phyloP scores from a whole-genome alignment of 768 basidiomycete species.

The Ephemerocybe angulata region DNA sequence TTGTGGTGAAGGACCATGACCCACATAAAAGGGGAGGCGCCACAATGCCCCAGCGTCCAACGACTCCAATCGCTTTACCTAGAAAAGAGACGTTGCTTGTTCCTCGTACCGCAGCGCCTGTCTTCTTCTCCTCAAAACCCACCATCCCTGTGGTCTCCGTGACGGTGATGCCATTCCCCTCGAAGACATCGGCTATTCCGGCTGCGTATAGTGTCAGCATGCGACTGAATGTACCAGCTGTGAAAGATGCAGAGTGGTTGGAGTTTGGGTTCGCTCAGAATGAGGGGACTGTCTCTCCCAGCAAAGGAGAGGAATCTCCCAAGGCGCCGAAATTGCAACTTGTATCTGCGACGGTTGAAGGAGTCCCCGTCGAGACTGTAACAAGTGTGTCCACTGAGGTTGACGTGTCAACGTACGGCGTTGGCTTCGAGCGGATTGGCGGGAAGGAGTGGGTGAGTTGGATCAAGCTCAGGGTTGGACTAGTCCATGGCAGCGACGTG shows the following conservation, averaged over 20 bases:
- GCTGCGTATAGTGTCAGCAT: conserved; percentile 60
- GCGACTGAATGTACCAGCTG: conserved; percentile 50
- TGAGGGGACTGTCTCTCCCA: conserved; percentile 17
- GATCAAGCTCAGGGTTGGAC: conserved; percentile 58
- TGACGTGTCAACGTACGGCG: conserved; percentile 29
- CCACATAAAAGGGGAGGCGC: conserved; percentile 54
- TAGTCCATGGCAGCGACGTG: conserved; percentile 44
- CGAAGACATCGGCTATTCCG: conserved; percentile 20
- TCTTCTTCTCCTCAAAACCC: background rate
- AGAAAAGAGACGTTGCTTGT: background rate
- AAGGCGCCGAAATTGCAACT: conserved; percentile 48
- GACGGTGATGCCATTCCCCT: background rate
- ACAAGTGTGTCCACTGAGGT: conserved; percentile 40
- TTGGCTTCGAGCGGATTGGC: conserved; percentile 51
- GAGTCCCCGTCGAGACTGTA: conserved; percentile 61
- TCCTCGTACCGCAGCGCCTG: background rate
- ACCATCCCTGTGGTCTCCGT: background rate
- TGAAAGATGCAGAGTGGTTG: conserved; percentile 65
- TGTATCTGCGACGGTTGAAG: conserved; percentile 59
- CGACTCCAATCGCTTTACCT: background rate
- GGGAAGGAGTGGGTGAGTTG: conserved; percentile 61
- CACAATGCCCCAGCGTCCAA: conserved; percentile 39
- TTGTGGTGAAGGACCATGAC: conserved; percentile 60
- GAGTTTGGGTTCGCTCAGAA: conserved; percentile 68
- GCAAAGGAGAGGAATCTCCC: conserved; percentile 10